Base-by-base conservation (phyloP, 768 basidiomycete species). In the Mycena crocata region DNA sequence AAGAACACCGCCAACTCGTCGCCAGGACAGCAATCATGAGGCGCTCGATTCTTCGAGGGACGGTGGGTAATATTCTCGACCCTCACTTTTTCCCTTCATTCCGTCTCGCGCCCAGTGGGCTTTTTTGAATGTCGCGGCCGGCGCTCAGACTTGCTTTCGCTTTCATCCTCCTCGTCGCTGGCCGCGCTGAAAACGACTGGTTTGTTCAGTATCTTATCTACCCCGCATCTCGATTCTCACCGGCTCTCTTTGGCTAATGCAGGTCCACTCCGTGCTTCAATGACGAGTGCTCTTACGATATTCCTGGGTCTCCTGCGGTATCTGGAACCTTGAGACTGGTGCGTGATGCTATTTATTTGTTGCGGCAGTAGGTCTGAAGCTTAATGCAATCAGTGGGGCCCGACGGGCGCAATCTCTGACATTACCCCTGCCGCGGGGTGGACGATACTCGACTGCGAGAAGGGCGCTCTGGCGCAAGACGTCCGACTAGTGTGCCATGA, bases 341-440 rank as follows among this genome's bases (percentile, higher is more conserved):
- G 64, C 42, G 82, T 71, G 8, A 7, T 44, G 32, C 10, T 14
- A 28, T 28, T 49, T 48, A 49, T 19, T 15, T 14, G 19, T 44
- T 31, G 30, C 35, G 40, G 44, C 28, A 32, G 24, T 14, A 48
- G 34, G 15, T 32, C 10, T 51, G 30, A 51, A 44, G 30, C 26
- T 35, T 23, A 63, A 28, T 32, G 44, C n/a, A 26, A 46, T 35
- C 39, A 83, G 84, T 84, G 80, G 81, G 82, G 82, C 6, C 61
- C 79, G 12, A 37, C 70, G 1, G 71, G 69, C 40, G 74, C 81
- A 13, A 84, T 84, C 24, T 78, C 81, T 10, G 83, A 84, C 61
- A 80, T 84, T 40, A 83, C 84, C 2, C 64, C 78, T n/a, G 84
- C 85, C 7, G 86, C 83, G 23, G 87, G 86, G 28, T 88, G 86